A percentile compares a stretch with the other conserved stretches of the same genome.
Evolutionary conservation across 116 monocot species (phyloP).

Genomic region (Phalaenopsis hybrid): DNA sequence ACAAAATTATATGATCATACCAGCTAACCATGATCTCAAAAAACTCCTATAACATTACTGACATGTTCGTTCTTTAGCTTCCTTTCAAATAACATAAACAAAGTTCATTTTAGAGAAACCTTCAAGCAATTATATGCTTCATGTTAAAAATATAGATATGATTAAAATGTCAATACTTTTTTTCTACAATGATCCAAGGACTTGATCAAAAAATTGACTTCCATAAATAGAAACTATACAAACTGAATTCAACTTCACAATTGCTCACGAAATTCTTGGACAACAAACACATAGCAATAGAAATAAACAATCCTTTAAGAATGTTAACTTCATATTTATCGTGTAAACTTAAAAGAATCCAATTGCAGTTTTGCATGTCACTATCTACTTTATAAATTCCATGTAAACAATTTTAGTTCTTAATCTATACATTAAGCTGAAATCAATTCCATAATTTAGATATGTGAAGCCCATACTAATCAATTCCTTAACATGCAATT

Average conservation of each 20-base stretch:
- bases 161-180: not conserved
- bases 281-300: not conserved
- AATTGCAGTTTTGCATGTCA: not conserved
- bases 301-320: not conserved
- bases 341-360: too few species aligned
- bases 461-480: not conserved
- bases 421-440: not conserved
- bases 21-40: too few species aligned
- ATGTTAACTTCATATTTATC: too few species aligned
- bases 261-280: not conserved
- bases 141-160: not conserved
- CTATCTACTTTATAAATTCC: not conserved
- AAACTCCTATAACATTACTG: too few species aligned
- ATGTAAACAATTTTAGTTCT: not conserved
- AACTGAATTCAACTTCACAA: not conserved
- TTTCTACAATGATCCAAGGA: not conserved
- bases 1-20: too few species aligned
- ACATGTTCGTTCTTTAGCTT: too few species aligned
- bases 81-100: not conserved
- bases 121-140: not conserved
- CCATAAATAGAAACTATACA: not conserved
- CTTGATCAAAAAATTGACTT: not conserved
- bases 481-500: not conserved
- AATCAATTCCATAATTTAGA: not conserved
- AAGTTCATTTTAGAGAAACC: not conserved